These are phyloP conservation scores for Taphrina pruni DNA, from an alignment of 1,139 yeast species.

Conservation along the genomic window DNA sequence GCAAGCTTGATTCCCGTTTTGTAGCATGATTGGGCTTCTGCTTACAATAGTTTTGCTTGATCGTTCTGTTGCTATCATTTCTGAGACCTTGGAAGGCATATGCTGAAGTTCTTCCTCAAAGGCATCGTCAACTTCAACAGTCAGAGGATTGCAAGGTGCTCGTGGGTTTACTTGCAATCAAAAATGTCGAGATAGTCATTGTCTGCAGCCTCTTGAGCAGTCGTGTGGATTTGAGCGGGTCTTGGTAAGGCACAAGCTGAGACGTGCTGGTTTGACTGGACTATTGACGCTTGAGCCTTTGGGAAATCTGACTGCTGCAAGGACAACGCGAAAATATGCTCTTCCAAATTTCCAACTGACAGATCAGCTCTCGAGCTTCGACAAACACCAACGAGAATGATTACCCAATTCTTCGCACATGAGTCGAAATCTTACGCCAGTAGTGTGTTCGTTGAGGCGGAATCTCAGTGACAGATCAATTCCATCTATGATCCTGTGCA, in stretches of 20 bases:
- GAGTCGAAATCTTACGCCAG: constrained; percentile 2
- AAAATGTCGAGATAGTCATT: constrained; percentile 16
- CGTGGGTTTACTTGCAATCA: not conserved
- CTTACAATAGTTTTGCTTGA: not conserved
- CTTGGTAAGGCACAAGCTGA: not conserved
- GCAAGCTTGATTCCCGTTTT: constrained; percentile 19
- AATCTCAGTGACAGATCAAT: not conserved
- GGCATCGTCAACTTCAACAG: not conserved
- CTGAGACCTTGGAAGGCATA: not conserved
- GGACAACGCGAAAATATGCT: not conserved
- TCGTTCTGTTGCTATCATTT: not conserved
- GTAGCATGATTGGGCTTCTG: not conserved
- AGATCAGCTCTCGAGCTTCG: not conserved
- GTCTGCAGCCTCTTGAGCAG: not conserved
- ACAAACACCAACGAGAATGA: not conserved
- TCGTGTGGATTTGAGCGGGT: not conserved
- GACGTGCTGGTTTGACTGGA: not conserved
- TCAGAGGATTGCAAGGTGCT: not conserved
- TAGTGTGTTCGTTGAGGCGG: not conserved
- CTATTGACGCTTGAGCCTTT: not conserved
- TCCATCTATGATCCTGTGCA: constrained; percentile 7
- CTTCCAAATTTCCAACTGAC: constrained; percentile 1
- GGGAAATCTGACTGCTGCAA: constrained; percentile 3
- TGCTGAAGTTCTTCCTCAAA: not conserved
- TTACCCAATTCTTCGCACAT: constrained; percentile 32